A percentile compares a stretch with the other conserved stretches of the same genome.
Evolutionary conservation across 2,329 filamentous ascomycete genomes (phyloP).

Genomic region (Hypomyces rosellus): DNA sequence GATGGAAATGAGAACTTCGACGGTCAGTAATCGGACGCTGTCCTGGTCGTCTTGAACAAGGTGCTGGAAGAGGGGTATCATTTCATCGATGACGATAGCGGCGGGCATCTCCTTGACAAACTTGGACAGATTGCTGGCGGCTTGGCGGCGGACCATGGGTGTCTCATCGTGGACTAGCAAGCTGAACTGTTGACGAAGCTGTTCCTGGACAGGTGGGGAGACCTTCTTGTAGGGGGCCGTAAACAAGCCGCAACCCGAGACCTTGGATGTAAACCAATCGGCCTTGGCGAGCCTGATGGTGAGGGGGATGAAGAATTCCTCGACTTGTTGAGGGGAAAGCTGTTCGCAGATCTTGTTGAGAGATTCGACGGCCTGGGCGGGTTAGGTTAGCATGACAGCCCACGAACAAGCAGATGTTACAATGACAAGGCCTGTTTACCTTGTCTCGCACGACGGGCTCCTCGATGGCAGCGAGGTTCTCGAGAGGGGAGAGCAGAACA

Average conservation of each 20-base stretch:
- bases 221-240: conserved; percentile 91
- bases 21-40: conserved; percentile 89
- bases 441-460: conserved; percentile 97
- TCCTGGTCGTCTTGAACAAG: conserved; percentile 95
- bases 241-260: conserved; percentile 94
- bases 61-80: conserved; percentile 98
- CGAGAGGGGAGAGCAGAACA: conserved; percentile 90
- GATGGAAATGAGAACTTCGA: conserved; percentile 93
- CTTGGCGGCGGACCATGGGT: conserved; percentile 95
- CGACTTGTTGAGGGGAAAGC: conserved; percentile 84
- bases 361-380: conserved; percentile 81
- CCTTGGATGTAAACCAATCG: conserved; percentile 99
- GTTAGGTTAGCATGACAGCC: conserved; percentile 9
- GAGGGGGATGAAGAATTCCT: conserved; percentile 95
- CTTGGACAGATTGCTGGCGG: conserved; percentile 92
- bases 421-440: conserved; percentile 46
- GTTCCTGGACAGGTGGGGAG: conserved; percentile 79
- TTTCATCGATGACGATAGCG: conserved; percentile 88
- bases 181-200: conserved; percentile 84
- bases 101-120: conserved; percentile 97
- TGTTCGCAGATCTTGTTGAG: conserved; percentile 98
- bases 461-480: conserved; percentile 97
- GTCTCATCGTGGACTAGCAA: conserved; percentile 96
- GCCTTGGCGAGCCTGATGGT: conserved; percentile 95
- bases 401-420: neutral